phyloP scores from a whole-genome alignment of 768 basidiomycete genomes.

The Agrocybe praecox region DNA sequence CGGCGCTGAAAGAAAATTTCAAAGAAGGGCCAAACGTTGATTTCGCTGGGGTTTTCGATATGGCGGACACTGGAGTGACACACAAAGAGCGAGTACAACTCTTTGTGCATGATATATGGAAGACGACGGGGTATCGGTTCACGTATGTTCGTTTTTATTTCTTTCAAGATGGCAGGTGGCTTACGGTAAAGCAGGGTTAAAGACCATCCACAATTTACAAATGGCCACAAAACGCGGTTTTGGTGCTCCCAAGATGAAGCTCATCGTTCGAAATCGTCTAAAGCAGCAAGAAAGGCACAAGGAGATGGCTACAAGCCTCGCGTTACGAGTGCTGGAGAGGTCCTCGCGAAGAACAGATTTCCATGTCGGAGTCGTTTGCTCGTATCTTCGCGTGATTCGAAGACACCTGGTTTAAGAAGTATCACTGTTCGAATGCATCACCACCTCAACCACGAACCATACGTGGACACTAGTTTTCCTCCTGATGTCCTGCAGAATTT shows the following conservation, averaged over 20 bases:
- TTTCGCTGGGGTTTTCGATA: constrained; percentile 43
- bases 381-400: constrained; percentile 43
- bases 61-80: constrained; percentile 26
- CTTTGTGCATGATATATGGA: constrained; percentile 48
- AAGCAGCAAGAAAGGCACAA: constrained; percentile 28
- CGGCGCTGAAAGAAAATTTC: constrained; percentile 34
- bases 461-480: constrained; percentile 39
- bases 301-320: constrained; percentile 32
- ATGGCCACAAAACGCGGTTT: constrained; percentile 51
- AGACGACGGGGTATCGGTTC: constrained; percentile 50
- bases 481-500: constrained; percentile 38
- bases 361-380: constrained; percentile 48
- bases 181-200: constrained; percentile 37
- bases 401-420: constrained; percentile 20
- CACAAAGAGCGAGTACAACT: constrained; percentile 46
- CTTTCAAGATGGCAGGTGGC: not conserved
- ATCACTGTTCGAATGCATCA: constrained; percentile 48
- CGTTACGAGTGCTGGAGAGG: constrained; percentile 36
- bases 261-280: constrained; percentile 40
- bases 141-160: constrained; percentile 35
- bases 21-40: constrained; percentile 35
- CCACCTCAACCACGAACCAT: constrained; percentile 44
- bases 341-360: constrained; percentile 42
- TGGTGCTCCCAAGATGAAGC: constrained; percentile 56
- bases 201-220: constrained; percentile 48